phyloP scores from a whole-genome alignment of 176 grass and related monocot species.

The Aegilops tauschii region DNA sequence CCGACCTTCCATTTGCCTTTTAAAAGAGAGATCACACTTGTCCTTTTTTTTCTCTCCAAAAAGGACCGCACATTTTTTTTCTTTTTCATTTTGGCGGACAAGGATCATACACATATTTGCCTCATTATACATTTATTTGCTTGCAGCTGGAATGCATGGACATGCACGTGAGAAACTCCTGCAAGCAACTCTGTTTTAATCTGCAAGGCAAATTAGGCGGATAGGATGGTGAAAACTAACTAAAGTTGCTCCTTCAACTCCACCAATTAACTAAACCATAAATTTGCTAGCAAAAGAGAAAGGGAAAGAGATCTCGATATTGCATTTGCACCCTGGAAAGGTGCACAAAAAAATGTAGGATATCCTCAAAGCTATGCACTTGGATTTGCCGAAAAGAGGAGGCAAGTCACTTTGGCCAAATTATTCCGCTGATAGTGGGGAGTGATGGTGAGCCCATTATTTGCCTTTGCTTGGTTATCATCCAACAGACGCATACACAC shows the following conservation, averaged over 20 bases:
- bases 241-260: neutral
- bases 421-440: slow-evolving; percentile 18
- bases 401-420: slow-evolving; percentile 4
- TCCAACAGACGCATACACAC: neutral
- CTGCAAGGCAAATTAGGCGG: neutral
- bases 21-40: neutral
- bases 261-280: neutral
- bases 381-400: slow-evolving; percentile 12
- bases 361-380: slow-evolving; percentile 10
- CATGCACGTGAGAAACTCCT: neutral
- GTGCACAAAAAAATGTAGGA: neutral
- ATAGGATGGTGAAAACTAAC: neutral
- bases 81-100: neutral
- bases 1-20: neutral
- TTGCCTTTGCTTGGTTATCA: neutral
- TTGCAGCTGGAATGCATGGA: neutral
- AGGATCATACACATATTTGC: neutral
- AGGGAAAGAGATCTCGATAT: neutral
- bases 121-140: neutral
- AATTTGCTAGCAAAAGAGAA: neutral
- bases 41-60: neutral
- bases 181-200: neutral
- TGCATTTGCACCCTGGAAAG: neutral
- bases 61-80: neutral
- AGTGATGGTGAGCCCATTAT: slow-evolving; percentile 18